Percentiles rank a stretch among this genome's conserved stretches.
These are phyloP conservation scores for Atkinsonella hypoxylon DNA, from an alignment of 2,329 filamentous ascomycete genomes.

Conservation along the genomic window DNA sequence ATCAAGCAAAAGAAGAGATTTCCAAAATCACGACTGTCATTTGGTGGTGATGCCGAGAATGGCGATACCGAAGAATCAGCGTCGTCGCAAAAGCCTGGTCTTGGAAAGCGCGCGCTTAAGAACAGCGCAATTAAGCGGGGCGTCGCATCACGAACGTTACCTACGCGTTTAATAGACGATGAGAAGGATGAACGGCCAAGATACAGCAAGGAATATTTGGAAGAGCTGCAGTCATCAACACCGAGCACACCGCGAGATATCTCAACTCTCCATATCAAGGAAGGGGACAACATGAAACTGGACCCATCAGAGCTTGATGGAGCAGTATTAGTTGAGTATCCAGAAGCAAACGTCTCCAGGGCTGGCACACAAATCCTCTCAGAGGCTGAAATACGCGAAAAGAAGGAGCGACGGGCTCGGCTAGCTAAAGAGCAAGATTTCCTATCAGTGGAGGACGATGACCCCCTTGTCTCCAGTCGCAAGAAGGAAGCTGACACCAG, in stretches of 20 bases:
- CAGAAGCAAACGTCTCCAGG: slow-evolving; percentile 18
- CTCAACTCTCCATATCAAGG: slow-evolving; percentile 28
- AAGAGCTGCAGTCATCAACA: slow-evolving; percentile 75
- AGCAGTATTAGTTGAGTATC: slow-evolving; percentile 49
- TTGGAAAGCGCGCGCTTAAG: slow-evolving; percentile 54
- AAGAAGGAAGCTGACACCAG: slow-evolving; percentile 60
- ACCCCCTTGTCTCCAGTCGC: slow-evolving; percentile 26
- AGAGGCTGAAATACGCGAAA: slow-evolving; percentile 76
- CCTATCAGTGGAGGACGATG: slow-evolving; percentile 50
- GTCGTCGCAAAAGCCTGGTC: slow-evolving; percentile 53
- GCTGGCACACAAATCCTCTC: slow-evolving; percentile 52
- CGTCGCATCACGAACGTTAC: slow-evolving; percentile 35
- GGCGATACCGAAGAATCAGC: slow-evolving; percentile 37
- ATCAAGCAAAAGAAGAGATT: slow-evolving; percentile 54
- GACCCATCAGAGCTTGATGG: slow-evolving; percentile 51
- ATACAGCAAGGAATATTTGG: slow-evolving; percentile 79
- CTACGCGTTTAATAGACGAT: slow-evolving; percentile 37
- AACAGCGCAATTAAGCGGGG: slow-evolving; percentile 50
- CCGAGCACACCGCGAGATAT: slow-evolving; percentile 66
- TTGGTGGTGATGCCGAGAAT: slow-evolving; percentile 47
- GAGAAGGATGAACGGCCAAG: slow-evolving; percentile 57
- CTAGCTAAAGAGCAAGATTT: slow-evolving; percentile 59
- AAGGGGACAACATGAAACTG: slow-evolving; percentile 41
- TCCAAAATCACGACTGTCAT: slow-evolving; percentile 53
- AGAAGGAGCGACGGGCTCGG: slow-evolving; percentile 78